Percentiles rank a stretch among this genome's conserved stretches.
These are phyloP conservation scores for Teunomyces kruisii DNA, from an alignment of 805 yeast genomes.

Conservation along the genomic window DNA sequence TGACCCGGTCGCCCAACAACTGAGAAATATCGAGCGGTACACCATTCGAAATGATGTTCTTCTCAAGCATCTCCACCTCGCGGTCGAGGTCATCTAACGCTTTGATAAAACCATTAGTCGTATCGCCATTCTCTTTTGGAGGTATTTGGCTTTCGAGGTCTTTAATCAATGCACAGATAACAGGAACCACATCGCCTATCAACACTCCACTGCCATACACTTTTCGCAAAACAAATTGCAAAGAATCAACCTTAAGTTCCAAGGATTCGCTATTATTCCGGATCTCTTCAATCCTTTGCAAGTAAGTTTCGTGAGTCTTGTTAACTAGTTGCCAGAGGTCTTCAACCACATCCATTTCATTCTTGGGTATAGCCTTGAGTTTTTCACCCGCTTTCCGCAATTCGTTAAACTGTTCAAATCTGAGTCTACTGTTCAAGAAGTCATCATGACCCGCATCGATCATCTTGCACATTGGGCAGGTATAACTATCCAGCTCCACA, in stretches of 20 bases:
- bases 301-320: constrained; percentile 8
- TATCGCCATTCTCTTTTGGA: not conserved
- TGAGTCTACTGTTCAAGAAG: constrained; percentile 14
- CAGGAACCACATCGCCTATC: constrained; percentile 20
- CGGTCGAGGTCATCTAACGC: constrained; percentile 1
- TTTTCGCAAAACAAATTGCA: constrained; percentile 26
- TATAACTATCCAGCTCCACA: constrained; percentile 21
- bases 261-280: constrained; percentile 6
- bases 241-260: constrained; percentile 19
- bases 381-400: constrained; percentile 12
- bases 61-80: constrained; percentile 3
- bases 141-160: constrained; percentile 2
- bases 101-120: constrained; percentile 1
- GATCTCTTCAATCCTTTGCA: constrained; percentile 13
- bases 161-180: constrained; percentile 14
- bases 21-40: not conserved
- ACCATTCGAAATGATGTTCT: not conserved
- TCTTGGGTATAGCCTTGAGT: constrained; percentile 19
- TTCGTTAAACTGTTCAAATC: constrained; percentile 12
- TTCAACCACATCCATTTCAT: constrained; percentile 19
- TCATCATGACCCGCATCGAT: constrained; percentile 19
- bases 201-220: constrained; percentile 31
- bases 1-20: not conserved
- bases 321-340: constrained; percentile 14
- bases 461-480: constrained; percentile 33